phyloP scores from a whole-genome alignment of 1,139 yeast genomes.

The Suhomyces terraborum region DNA sequence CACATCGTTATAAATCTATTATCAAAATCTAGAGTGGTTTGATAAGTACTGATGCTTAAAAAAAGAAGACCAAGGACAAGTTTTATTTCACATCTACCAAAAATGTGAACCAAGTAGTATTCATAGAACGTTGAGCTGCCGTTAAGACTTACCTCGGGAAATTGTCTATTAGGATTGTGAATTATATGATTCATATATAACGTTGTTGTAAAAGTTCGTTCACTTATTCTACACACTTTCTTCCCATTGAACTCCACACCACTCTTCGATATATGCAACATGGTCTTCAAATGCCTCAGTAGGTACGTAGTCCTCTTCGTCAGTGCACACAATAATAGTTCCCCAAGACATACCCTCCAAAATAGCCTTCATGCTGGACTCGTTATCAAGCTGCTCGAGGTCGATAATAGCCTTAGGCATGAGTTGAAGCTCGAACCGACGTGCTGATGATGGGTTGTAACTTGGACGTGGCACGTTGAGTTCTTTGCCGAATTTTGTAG shows the following conservation, averaged over 20 bases:
- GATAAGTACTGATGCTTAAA: no score
- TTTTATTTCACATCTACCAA: no score
- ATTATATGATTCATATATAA: no score
- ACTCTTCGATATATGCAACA: conserved; percentile 83
- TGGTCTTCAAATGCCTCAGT: conserved; percentile 52
- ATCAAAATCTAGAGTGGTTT: no score
- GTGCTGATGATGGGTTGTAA: conserved; percentile 59
- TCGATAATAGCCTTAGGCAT: conserved; percentile 93
- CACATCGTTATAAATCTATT: no score
- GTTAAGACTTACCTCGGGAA: no score
- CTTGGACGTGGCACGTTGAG: conserved; percentile 50
- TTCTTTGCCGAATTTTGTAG: conserved; percentile 38
- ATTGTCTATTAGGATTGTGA: no score
- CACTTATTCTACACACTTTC: conserved; percentile 36
- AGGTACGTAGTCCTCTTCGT: conserved; percentile 69
- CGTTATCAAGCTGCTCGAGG: conserved; percentile 54
- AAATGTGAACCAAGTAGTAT: no score
- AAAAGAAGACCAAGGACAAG: no score
- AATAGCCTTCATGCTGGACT: conserved; percentile 42
- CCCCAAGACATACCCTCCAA: conserved; percentile 97
- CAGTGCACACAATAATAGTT: conserved; percentile 83
- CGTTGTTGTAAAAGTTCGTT: no score
- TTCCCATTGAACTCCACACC: conserved; percentile 98
- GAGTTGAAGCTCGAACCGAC: conserved; percentile 81
- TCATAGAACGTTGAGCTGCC: no score